Percentiles rank a stretch among this genome's conserved stretches.
Evolutionary conservation across 129 eudicot genomes (phyloP).

Genomic region (Pseudognaphalium luteoalbum): DNA sequence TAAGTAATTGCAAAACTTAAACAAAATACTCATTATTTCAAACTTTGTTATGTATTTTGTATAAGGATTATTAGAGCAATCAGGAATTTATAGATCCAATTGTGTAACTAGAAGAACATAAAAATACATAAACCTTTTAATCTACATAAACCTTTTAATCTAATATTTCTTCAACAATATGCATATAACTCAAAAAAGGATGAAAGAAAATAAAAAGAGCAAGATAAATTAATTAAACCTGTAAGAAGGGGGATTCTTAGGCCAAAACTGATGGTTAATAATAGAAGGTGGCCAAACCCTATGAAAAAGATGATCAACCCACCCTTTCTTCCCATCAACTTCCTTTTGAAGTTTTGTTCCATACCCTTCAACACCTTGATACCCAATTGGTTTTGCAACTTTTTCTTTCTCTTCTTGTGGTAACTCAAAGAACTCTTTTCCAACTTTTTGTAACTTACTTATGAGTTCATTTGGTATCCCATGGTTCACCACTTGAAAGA

Average conservation of each 20-base stretch:
- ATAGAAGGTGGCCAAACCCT: slow-evolving; percentile 75
- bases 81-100: too few species aligned
- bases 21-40: too few species aligned
- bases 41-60: too few species aligned
- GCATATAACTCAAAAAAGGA: background rate
- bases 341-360: slow-evolving; percentile 72
- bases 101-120: too few species aligned
- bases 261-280: slow-evolving; percentile 69
- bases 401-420: slow-evolving; percentile 68
- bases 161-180: too few species aligned
- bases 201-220: background rate
- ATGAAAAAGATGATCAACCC: slow-evolving; percentile 93
- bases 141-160: too few species aligned
- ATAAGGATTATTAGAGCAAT: too few species aligned
- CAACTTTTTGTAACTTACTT: slow-evolving; percentile 46
- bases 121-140: too few species aligned
- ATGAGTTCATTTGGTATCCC: slow-evolving; percentile 59
- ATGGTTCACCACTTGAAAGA: slow-evolving; percentile 69
- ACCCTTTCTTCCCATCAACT: slow-evolving; percentile 62
- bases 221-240: slow-evolving; percentile 36
- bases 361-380: slow-evolving; percentile 70
- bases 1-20: too few species aligned
- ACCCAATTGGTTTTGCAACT: slow-evolving; percentile 48
- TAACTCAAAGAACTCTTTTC: slow-evolving; percentile 69
- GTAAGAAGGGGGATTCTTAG: slow-evolving; percentile 75